Evolutionary conservation across 2,329 filamentous ascomycete species (phyloP).

Genomic region (Capronia coronata): DNA sequence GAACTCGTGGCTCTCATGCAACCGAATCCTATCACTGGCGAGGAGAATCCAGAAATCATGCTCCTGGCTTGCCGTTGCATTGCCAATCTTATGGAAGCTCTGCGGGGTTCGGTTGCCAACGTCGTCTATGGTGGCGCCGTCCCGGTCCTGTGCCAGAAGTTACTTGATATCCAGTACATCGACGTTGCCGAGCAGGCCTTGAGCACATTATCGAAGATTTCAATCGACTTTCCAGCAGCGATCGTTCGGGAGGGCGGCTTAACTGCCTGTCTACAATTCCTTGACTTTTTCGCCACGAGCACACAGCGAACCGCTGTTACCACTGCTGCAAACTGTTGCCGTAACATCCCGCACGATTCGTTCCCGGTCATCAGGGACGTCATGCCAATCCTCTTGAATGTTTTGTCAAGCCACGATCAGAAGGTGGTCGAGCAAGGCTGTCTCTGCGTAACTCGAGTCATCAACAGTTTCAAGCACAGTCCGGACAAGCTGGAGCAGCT

Average conservation of each 20-base stretch:
- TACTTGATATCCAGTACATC: slow-evolving; percentile 94
- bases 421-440: slow-evolving; percentile 96
- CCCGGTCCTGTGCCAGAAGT: slow-evolving; percentile 86
- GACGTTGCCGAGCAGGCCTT: slow-evolving; percentile 94
- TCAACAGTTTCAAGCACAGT: slow-evolving; percentile 92
- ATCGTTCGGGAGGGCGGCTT: slow-evolving; percentile 94
- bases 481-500: slow-evolving; percentile 85
- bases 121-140: slow-evolving; percentile 97
- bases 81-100: slow-evolving; percentile 94
- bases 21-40: slow-evolving; percentile 67
- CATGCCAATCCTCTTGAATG: slow-evolving; percentile 90
- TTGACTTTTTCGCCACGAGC: slow-evolving; percentile 96
- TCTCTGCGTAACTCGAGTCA: slow-evolving; percentile 87
- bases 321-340: slow-evolving; percentile 95
- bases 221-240: slow-evolving; percentile 85
- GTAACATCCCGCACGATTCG: slow-evolving; percentile 89
- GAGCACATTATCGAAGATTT: slow-evolving; percentile 96
- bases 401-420: slow-evolving; percentile 86
- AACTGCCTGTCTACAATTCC: slow-evolving; percentile 88
- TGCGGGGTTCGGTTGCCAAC: slow-evolving; percentile 86
- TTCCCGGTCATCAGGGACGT: slow-evolving; percentile 88
- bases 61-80: slow-evolving; percentile 90
- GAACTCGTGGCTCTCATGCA: slow-evolving; percentile 91
- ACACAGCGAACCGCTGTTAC: slow-evolving; percentile 95
- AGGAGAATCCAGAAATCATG: slow-evolving; percentile 96